Evolutionary conservation across 345 rosid genomes (phyloP).

Genomic region (Lagerstroemia speciosa): DNA sequence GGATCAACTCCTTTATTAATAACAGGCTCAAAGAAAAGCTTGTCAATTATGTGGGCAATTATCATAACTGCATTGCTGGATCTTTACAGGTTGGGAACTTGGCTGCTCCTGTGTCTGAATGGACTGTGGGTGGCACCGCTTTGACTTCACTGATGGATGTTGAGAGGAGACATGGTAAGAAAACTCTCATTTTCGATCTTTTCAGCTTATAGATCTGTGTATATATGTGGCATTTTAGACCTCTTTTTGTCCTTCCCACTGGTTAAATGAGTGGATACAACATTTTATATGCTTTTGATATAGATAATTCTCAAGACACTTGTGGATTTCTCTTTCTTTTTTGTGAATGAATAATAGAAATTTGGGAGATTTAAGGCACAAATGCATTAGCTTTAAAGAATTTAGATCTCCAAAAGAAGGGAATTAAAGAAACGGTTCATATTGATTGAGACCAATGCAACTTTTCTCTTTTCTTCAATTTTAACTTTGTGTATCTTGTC

Average conservation of each 20-base stretch:
- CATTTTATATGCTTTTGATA: background rate
- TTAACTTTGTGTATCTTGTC: too few species aligned
- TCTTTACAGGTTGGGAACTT: slow-evolving; percentile 78
- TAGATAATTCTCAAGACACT: too few species aligned
- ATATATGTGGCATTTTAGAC: background rate
- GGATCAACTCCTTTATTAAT: too few species aligned
- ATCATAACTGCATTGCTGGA: slow-evolving; percentile 16
- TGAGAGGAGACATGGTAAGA: slow-evolving; percentile 44
- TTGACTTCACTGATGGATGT: slow-evolving; percentile 56
- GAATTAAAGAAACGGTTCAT: too few species aligned
- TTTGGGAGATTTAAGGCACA: background rate
- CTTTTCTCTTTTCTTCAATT: too few species aligned
- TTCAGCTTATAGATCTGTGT: background rate
- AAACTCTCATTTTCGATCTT: background rate
- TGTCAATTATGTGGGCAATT: background rate
- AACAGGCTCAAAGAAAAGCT: background rate
- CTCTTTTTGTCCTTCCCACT: background rate
- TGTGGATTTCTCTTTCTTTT: too few species aligned
- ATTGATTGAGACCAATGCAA: too few species aligned
- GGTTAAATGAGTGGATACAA: background rate
- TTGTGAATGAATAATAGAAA: too few species aligned
- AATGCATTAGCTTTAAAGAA: background rate
- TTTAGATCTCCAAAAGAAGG: too few species aligned
- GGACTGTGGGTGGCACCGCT: slow-evolving; percentile 95
- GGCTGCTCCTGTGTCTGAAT: slow-evolving; percentile 71